phyloP scores from a whole-genome alignment of 2,329 filamentous ascomycete species.

The Aspergillus hiratsukae region DNA sequence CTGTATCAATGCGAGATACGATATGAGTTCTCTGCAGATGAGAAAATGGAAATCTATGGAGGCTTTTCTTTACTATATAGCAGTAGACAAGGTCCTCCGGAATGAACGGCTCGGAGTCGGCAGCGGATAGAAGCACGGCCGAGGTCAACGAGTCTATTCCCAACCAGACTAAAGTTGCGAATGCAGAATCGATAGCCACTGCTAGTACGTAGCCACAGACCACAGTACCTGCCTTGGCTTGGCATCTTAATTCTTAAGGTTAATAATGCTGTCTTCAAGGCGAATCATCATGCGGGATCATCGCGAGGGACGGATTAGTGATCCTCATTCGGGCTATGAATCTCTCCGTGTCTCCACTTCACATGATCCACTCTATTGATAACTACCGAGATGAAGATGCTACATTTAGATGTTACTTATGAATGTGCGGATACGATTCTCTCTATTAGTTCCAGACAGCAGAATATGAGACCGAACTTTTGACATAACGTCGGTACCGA shows the following conservation, averaged over 20 bases:
- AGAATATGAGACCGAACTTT: neutral
- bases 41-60: conserved; percentile 1
- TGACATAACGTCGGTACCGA: neutral
- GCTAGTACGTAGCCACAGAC: neutral
- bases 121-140: neutral
- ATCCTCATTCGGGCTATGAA: neutral
- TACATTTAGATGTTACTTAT: neutral
- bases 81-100: neutral
- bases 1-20: neutral
- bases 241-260: neutral
- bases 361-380: neutral
- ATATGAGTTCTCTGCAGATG: neutral
- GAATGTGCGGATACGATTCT: neutral
- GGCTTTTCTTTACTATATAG: neutral
- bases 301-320: neutral
- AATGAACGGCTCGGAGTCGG: neutral
- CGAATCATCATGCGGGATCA: neutral
- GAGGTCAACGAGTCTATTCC: neutral
- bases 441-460: neutral
- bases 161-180: neutral
- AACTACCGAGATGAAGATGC: neutral
- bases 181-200: neutral
- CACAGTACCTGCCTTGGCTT: neutral
- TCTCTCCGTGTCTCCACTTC: neutral
- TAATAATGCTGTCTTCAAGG: neutral